Conservation (phyloP, 306 rosid genomes). For the Malus domestica region ASM211411v1 NC_041804.1:6437501-6438000, state of each 20-base stretch:
- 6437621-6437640: slow-evolving; percentile 68
- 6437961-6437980: neutral
- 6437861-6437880: slow-evolving; percentile 9
- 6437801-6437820: neutral
- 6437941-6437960: slow-evolving; percentile 23
- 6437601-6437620: slow-evolving; percentile 65
- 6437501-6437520: neutral
- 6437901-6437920: neutral
- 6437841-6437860: neutral
- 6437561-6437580: slow-evolving; percentile 23
- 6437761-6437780: neutral
- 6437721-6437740: slow-evolving; percentile 44
- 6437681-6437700: slow-evolving; percentile 59
- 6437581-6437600: neutral
- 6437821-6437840: slow-evolving; percentile 3
- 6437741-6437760: slow-evolving; percentile 21
- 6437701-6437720: slow-evolving; percentile 73
- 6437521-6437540: slow-evolving; percentile 10
- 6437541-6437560: neutral
- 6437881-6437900: neutral
- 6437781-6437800: neutral
- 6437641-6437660: slow-evolving; percentile 61
- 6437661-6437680: slow-evolving; percentile 24
- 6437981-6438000: neutral
- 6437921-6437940: neutral